Evolutionary conservation across 179 eudicot genomes (phyloP).

Genomic region (Carnegiea gigantea): DNA sequence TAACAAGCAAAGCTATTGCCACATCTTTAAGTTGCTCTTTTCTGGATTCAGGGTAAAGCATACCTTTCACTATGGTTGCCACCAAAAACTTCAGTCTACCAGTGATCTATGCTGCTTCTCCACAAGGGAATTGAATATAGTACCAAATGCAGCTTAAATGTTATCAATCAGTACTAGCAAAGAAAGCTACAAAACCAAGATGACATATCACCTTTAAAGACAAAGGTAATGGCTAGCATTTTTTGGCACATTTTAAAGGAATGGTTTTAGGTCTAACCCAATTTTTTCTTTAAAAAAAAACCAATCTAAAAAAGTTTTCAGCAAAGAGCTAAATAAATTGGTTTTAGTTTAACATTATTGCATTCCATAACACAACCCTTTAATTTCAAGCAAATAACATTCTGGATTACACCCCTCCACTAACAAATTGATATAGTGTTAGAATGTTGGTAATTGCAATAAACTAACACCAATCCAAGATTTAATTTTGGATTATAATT

Average conservation of each 20-base stretch:
- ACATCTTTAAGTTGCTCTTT: constrained; percentile 11
- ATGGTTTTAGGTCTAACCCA: neutral
- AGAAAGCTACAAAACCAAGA: constrained; percentile 9
- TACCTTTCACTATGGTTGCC: constrained; percentile 12
- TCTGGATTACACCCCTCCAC: too few relatives aligned
- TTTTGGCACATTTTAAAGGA: neutral
- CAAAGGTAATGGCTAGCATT: neutral
- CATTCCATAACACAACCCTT: neutral
- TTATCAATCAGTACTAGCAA: constrained; percentile 6
- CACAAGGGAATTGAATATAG: constrained; percentile 9
- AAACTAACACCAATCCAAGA: neutral
- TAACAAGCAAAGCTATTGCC: constrained; percentile 4
- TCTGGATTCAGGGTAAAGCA: neutral
- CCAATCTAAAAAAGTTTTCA: neutral
- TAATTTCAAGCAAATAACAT: neutral
- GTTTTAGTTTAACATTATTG: neutral
- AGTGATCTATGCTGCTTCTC: neutral
- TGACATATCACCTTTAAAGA: constrained; percentile 10
- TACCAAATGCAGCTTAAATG: neutral
- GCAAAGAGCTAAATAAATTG: neutral
- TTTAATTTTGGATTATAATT: neutral
- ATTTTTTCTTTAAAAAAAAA: too few relatives aligned
- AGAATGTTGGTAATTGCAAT: neutral
- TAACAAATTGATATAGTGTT: neutral
- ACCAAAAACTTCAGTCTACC: neutral